A percentile compares a stretch with the other conserved stretches of the same genome.
Evolutionary conservation across 2,329 filamentous ascomycete genomes (phyloP).

Genomic region (Apiospora pterosperma): DNA sequence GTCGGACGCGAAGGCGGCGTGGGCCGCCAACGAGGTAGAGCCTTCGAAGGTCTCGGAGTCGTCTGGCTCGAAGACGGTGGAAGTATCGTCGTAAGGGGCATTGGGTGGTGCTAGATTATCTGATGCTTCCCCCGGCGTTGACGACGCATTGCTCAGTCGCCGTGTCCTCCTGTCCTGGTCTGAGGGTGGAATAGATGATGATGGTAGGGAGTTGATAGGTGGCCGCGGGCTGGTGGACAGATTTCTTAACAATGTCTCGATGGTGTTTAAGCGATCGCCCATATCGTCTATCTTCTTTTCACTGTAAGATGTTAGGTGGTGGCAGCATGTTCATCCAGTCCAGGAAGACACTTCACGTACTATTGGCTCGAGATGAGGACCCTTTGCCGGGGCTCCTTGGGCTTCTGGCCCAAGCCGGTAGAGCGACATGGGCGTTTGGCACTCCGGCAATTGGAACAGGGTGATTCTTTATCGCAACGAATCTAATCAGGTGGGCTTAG

Average conservation of each 20-base stretch:
- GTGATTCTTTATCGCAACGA: constrained; percentile 55
- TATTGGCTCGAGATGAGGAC: constrained; percentile 60
- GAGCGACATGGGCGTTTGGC: constrained; percentile 52
- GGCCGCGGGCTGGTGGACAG: constrained; percentile 15
- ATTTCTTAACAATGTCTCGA: constrained; percentile 34
- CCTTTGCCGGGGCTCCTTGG: constrained; percentile 51
- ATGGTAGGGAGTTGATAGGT: not conserved
- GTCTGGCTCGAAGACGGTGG: constrained; percentile 52
- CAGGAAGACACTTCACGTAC: constrained; percentile 32
- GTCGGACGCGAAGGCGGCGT: constrained; percentile 43
- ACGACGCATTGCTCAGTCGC: not conserved
- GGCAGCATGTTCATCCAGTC: too few relatives aligned
- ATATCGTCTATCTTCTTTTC: constrained; percentile 48
- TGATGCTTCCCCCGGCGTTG: not conserved
- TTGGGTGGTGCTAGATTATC: constrained; percentile 19
- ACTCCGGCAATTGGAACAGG: constrained; percentile 55
- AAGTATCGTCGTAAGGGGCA: constrained; percentile 22
- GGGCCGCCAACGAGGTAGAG: constrained; percentile 42
- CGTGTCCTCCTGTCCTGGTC: not conserved
- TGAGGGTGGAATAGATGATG: not conserved
- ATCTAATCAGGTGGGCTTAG: constrained; percentile 36
- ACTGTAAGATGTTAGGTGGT: constrained; percentile 25
- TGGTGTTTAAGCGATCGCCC: constrained; percentile 34
- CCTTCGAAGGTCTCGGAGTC: constrained; percentile 49
- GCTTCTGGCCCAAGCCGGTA: constrained; percentile 50